phyloP scores from a whole-genome alignment of 2,329 filamentous ascomycete species.

The Graphiopsis chlorocephala region DNA sequence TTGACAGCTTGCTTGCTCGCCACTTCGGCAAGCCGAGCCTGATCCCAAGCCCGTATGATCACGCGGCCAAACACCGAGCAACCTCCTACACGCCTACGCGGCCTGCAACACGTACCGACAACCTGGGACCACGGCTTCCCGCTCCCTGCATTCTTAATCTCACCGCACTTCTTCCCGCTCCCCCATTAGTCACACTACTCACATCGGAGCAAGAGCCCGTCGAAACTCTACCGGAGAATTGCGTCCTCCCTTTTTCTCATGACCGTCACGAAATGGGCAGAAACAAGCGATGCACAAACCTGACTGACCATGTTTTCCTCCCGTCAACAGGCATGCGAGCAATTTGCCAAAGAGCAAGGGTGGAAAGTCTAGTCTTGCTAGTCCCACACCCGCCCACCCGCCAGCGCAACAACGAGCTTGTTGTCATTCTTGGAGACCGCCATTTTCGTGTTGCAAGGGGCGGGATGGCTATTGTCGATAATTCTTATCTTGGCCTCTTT shows the following conservation, averaged over 20 bases:
- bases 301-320: neutral
- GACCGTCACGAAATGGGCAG: neutral
- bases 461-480: neutral
- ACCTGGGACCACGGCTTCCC: neutral
- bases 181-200: neutral
- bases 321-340: constrained; percentile 67
- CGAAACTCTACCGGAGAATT: neutral
- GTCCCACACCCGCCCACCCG: neutral
- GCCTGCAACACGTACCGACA: neutral
- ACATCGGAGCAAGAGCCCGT: neutral
- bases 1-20: neutral
- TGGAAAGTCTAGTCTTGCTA: constrained; percentile 31
- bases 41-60: neutral
- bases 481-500: neutral
- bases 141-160: neutral
- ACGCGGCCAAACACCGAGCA: neutral
- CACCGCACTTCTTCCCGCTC: neutral
- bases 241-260: no score
- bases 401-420: neutral
- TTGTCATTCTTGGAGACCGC: neutral
- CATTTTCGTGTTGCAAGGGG: neutral
- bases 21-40: neutral
- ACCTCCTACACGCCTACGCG: neutral
- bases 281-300: neutral
- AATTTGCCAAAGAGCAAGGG: constrained; percentile 88